phyloP scores from a whole-genome alignment of 805 yeast genomes.

The Hanseniaspora nectarophila region DNA sequence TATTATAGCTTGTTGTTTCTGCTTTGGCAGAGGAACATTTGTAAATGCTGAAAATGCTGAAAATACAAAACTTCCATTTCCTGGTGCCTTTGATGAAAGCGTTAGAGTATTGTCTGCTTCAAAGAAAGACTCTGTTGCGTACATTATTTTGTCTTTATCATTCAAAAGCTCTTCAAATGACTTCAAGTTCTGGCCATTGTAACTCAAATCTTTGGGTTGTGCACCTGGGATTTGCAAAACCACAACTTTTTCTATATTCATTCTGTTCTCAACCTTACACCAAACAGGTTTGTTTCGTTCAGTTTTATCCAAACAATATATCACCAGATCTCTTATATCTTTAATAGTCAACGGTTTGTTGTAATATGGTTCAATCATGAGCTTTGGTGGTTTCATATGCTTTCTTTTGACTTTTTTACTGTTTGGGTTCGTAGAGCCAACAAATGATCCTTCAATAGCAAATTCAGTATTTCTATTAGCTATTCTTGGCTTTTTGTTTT shows the following conservation, averaged over 20 bases:
- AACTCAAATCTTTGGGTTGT: constrained; percentile 29
- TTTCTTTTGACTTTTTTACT: constrained; percentile 27
- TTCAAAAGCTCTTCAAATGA: constrained; percentile 9
- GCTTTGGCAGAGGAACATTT: constrained; percentile 44
- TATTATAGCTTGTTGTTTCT: constrained; percentile 38
- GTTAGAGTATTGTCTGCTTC: constrained; percentile 12
- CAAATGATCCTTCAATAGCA: constrained; percentile 5
- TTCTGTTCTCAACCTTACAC: constrained; percentile 39
- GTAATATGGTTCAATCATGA: constrained; percentile 28
- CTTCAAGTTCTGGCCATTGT: not conserved
- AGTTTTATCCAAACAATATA: constrained; percentile 34
- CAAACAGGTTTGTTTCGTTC: constrained; percentile 35
- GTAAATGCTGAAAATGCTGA: constrained; percentile 47
- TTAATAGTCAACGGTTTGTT: constrained; percentile 27
- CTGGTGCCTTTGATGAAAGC: constrained; percentile 49
- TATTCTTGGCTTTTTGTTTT: not conserved
- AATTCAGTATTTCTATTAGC: not conserved
- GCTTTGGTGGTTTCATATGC: constrained; percentile 21
- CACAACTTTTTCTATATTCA: constrained; percentile 42
- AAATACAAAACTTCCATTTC: constrained; percentile 44
- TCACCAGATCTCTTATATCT: constrained; percentile 38
- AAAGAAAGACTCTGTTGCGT: constrained; percentile 3
- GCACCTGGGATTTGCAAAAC: constrained; percentile 58
- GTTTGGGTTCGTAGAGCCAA: not conserved
- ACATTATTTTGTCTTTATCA: constrained; percentile 3